These are phyloP conservation scores for Aspergillus sclerotioniger DNA, from an alignment of 495 filamentous ascomycete species.

Conservation along the genomic window DNA sequence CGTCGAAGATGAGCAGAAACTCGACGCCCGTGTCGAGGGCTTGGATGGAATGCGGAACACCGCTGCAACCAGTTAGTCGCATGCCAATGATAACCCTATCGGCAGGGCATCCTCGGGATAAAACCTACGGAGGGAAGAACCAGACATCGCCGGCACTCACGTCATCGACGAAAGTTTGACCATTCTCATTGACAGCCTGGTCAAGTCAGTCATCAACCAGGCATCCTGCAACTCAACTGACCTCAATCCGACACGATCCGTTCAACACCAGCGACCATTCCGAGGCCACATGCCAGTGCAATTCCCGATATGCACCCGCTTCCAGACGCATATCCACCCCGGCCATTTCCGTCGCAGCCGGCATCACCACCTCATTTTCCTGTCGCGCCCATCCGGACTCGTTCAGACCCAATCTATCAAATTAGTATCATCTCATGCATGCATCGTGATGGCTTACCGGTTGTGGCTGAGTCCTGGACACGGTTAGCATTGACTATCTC, in stretches of 20 bases:
- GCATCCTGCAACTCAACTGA: conserved; percentile 8
- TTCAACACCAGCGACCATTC: conserved; percentile 69
- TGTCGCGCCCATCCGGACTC: conserved; percentile 68
- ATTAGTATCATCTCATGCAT: neutral
- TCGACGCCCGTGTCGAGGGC: conserved; percentile 63
- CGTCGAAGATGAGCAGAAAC: conserved; percentile 69
- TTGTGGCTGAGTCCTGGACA: conserved; percentile 55
- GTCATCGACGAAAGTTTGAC: conserved; percentile 65
- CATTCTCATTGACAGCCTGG: conserved; percentile 61
- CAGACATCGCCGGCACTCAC: conserved; percentile 66
- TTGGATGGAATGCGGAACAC: conserved; percentile 67
- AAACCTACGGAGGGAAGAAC: conserved; percentile 59
- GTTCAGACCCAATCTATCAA: conserved; percentile 46
- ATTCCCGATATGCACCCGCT: conserved; percentile 62
- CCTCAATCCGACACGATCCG: conserved; percentile 57
- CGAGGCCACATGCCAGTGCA: conserved; percentile 70
- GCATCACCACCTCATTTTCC: conserved; percentile 62
- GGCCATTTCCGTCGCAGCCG: conserved; percentile 64
- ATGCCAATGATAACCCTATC: neutral
- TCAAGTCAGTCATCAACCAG: neutral
- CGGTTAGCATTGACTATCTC: neutral
- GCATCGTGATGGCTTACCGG: conserved; percentile 27
- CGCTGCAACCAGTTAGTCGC: conserved; percentile 28
- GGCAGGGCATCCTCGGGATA: neutral
- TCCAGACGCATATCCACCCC: conserved; percentile 77